These are phyloP conservation scores for Boechera retrofracta DNA, from an alignment of 345 rosid genomes.

Conservation along the genomic window DNA sequence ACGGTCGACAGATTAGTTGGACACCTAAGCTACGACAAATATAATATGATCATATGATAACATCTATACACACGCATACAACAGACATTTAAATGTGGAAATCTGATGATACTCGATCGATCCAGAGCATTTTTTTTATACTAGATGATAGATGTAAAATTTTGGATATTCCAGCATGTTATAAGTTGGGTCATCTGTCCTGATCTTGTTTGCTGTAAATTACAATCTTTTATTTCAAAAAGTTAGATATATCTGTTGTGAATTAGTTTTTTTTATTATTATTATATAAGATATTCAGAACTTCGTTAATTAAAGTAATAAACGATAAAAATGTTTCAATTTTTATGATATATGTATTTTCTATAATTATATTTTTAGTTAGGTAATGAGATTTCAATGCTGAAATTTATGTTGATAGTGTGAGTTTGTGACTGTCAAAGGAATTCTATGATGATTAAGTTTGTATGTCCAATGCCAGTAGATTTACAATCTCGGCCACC, in stretches of 20 bases:
- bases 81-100: neutral
- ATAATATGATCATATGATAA: slow-evolving; percentile 5
- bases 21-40: slow-evolving; percentile 26
- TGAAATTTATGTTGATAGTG: neutral
- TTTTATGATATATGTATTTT: too few relatives aligned
- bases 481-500: neutral
- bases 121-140: neutral
- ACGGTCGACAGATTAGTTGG: slow-evolving; percentile 39
- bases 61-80: slow-evolving; percentile 1
- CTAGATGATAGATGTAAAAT: neutral
- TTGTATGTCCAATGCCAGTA: neutral
- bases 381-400: neutral
- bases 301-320: neutral
- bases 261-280: neutral
- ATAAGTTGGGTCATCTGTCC: neutral
- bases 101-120: neutral
- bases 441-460: neutral
- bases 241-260: neutral
- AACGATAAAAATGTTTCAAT: neutral
- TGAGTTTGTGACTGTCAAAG: neutral
- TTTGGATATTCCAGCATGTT: neutral
- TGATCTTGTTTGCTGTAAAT: neutral
- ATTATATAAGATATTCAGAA: neutral
- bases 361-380: too few relatives aligned
- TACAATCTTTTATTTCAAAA: neutral